Base-by-base conservation (phyloP, 2,329 filamentous ascomycete species). In the Botrytis fabae region DNA sequence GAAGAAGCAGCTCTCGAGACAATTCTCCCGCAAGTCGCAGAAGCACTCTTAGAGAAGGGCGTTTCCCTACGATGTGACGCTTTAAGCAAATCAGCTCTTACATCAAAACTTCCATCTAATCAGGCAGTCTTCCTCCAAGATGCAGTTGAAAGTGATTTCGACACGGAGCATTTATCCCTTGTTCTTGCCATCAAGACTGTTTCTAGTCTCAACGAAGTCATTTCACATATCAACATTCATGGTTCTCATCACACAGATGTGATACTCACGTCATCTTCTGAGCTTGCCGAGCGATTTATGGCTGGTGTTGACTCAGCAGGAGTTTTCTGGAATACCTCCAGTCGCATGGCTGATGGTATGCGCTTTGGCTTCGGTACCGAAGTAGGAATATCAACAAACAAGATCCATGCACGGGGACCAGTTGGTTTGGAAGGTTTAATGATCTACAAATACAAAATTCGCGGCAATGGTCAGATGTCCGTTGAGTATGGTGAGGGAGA, bases 311-410 rank as follows among this genome's bases (percentile, higher is more conserved):
- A 98, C 83, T 93, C 94, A 42, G 92, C 94, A 0, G 95, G 95
- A 70, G 95, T 95, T 28, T 99, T 97, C 86, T 98, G 95, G 94
- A 99, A 99, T 81, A 93, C 94, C 12, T 97, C 93, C 38, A 97
- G 94, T 14, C 89, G 96, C 69, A 95, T 99, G 84, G 94, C 95
- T 9, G 96, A 99, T 82, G 96, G 96, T 12, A 98, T 97, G 92
- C 88, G 96, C 60, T 98, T 97, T 81, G 96, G 96, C 12, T 99
- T 99, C 83, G 96, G 96, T 65, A 98, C 96, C 0, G 96, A 99
- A 84, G 96, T 99, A 38, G 96, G 96, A 71, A 98, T 99, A 83
- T 97, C 93, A 84, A 99, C 96, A 68, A 99, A 98, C 86, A 99
- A 98, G 86, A 97, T 99, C 76, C 96, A 99, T 81, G 93, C 93